phyloP scores from a whole-genome alignment of 2,329 filamentous ascomycete species.

The Colletotrichum viniferum region DNA sequence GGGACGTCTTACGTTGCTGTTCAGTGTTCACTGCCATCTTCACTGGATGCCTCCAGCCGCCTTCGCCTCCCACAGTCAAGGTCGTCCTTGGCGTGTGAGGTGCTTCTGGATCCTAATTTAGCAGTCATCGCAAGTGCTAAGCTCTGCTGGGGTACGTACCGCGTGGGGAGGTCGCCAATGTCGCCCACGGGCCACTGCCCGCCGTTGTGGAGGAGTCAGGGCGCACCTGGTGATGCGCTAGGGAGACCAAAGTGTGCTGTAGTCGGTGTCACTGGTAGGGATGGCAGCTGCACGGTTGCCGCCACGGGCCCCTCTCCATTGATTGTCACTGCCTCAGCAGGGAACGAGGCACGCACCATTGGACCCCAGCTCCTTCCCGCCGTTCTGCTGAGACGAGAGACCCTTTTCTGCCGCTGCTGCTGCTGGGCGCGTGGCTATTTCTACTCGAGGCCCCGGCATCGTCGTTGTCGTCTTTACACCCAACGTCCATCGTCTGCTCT shows the following conservation, averaged over 20 bases:
- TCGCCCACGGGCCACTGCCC: not conserved
- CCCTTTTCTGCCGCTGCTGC: not conserved
- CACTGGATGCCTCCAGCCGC: not conserved
- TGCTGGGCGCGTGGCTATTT: slow-evolving; percentile 5
- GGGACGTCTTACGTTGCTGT: not conserved
- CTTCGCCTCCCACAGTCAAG: not conserved
- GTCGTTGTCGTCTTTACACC: not conserved
- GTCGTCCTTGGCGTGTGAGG: not conserved
- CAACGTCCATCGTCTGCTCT: not conserved
- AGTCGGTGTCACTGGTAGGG: not conserved
- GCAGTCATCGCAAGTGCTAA: not conserved
- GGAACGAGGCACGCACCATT: not conserved
- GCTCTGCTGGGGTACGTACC: not conserved
- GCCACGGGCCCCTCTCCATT: not conserved
- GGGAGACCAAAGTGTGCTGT: not conserved
- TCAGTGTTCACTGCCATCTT: not conserved
- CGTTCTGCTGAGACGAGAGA: slow-evolving; percentile 14
- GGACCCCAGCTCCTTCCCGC: not conserved
- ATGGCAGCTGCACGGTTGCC: slow-evolving; percentile 12
- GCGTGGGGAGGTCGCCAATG: not conserved
- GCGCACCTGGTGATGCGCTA: not conserved
- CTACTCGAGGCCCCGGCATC: not conserved
- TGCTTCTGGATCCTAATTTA: not conserved
- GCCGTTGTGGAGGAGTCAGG: not conserved
- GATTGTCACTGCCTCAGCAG: slow-evolving; percentile 17